Evolutionary conservation across 2,329 filamentous ascomycete species (phyloP), one percentile per base, ranked within the genome.

Genomic region (Coleophoma cylindrospora): DNA sequence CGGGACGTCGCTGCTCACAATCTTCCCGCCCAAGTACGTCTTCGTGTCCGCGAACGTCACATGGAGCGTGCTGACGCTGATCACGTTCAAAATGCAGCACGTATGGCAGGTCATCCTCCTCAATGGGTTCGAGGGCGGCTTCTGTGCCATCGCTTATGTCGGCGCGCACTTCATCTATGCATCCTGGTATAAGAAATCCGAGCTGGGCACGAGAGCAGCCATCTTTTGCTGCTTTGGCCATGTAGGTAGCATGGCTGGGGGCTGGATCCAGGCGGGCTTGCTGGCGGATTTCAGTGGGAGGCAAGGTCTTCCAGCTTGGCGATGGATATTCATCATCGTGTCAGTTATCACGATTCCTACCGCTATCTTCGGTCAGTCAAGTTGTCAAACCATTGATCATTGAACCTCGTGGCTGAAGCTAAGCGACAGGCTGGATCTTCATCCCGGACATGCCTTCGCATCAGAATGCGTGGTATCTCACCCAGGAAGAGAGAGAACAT

Each of bases 141-240:
- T 73, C 38, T 71, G 69, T 0, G 70, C 70, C 1, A 66, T 73
- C 47, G 68, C 68, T 40, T 73, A 72, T 47, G 68, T 70, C 1
- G 71, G 71, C 0, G 71, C 68, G 0, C 70, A 73, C 41, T 73
- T 73, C 50, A 70, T 72, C 27, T 70, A 72, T 41, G 70, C 67
- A 1, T 69, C 67, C 3, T 73, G 71, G 71, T 74, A 73, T 49
- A 69, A 68, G 47, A 66, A 67, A 44, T 68, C 68, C 0, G 70
- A 74, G 49, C 63, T 74, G 4, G 71, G 68, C 0, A 71, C 64
- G 3, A 59, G 68, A 21, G 67, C 68, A n/a, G 67, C 68, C 4
- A 57, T 70, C 19, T 73, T 74, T 43, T 72, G 70, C 48, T 64
- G 65, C 1, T 72, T 72, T 41, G 70, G 70, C 0, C 69, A 73